phyloP scores from a whole-genome alignment of 1,139 yeast species.

The Diutina mesorugosa region DNA sequence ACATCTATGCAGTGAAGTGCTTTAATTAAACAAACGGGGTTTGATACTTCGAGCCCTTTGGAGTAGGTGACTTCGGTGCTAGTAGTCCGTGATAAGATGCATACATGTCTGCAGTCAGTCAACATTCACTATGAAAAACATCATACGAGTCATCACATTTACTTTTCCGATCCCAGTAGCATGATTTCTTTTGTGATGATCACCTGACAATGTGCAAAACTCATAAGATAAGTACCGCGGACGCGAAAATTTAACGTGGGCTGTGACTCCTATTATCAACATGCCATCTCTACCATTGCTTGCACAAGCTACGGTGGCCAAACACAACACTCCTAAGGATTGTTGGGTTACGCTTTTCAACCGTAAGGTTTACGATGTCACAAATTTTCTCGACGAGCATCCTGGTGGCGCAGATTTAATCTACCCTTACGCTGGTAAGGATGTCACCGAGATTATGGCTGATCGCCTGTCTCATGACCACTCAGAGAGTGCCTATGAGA shows the following conservation, averaged over 20 bases:
- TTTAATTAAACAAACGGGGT: background rate
- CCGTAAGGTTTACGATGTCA: slow-evolving; percentile 75
- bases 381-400: slow-evolving; percentile 67
- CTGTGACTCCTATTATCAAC: background rate
- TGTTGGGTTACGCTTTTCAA: slow-evolving; percentile 69
- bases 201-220: background rate
- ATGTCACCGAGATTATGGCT: slow-evolving; percentile 68
- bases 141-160: background rate
- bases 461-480: slow-evolving; percentile 61
- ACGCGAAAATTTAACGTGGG: background rate
- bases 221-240: background rate
- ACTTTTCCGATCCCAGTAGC: background rate
- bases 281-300: slow-evolving; percentile 6
- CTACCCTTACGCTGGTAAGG: slow-evolving; percentile 70
- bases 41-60: too few relatives aligned
- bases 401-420: slow-evolving; percentile 81
- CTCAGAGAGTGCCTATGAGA: slow-evolving; percentile 79
- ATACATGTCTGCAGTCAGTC: background rate
- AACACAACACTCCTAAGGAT: slow-evolving; percentile 38
- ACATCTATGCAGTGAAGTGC: background rate
- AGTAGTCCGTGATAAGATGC: too few relatives aligned
- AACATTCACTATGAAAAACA: background rate
- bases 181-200: background rate
- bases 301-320: slow-evolving; percentile 23
- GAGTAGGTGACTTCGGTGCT: too few relatives aligned